Evolutionary conservation across 768 basidiomycete genomes (phyloP).

Genomic region (Hygrocybe coccinea): DNA sequence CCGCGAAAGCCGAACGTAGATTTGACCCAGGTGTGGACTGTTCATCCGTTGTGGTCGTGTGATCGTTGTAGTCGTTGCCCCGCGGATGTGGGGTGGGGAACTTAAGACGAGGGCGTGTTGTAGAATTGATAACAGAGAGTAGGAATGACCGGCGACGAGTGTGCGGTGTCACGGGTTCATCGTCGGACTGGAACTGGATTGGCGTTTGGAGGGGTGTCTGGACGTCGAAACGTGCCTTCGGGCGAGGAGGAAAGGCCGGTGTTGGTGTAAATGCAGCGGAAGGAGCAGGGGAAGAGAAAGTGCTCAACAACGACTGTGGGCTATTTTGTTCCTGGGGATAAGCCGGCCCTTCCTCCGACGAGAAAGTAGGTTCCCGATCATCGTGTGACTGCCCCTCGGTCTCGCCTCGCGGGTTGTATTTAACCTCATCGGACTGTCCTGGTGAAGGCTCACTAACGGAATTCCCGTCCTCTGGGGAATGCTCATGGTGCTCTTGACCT

Average conservation of each 20-base stretch:
- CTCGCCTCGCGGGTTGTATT: slow-evolving; percentile 18
- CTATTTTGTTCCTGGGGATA: slow-evolving; percentile 30
- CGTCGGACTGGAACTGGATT: slow-evolving; percentile 18
- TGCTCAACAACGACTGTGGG: slow-evolving; percentile 36
- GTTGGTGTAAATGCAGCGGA: slow-evolving; percentile 65
- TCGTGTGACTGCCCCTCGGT: slow-evolving; percentile 7
- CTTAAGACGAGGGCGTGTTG: slow-evolving; percentile 66
- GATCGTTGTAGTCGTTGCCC: slow-evolving; percentile 20
- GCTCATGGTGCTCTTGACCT: slow-evolving; percentile 26
- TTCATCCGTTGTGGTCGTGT: slow-evolving; percentile 32
- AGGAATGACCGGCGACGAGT: slow-evolving; percentile 77
- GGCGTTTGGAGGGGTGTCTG: slow-evolving; percentile 24
- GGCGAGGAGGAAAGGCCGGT: slow-evolving; percentile 54
- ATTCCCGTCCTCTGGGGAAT: not conserved
- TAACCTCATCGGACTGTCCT: slow-evolving; percentile 13
- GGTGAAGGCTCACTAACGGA: not conserved
- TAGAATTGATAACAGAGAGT: slow-evolving; percentile 79
- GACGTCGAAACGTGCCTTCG: slow-evolving; percentile 48
- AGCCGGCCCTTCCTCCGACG: slow-evolving; percentile 54
- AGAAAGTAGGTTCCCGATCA: slow-evolving; percentile 61
- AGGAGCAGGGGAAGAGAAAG: slow-evolving; percentile 51
- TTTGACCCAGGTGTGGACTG: slow-evolving; percentile 34
- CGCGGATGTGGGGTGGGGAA: slow-evolving; percentile 60
- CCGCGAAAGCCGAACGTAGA: slow-evolving; percentile 53
- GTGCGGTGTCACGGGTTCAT: slow-evolving; percentile 56